Conservation (phyloP, 2,329 filamentous ascomycete genomes). For the Ophiocordyceps unilateralis region DNA sequence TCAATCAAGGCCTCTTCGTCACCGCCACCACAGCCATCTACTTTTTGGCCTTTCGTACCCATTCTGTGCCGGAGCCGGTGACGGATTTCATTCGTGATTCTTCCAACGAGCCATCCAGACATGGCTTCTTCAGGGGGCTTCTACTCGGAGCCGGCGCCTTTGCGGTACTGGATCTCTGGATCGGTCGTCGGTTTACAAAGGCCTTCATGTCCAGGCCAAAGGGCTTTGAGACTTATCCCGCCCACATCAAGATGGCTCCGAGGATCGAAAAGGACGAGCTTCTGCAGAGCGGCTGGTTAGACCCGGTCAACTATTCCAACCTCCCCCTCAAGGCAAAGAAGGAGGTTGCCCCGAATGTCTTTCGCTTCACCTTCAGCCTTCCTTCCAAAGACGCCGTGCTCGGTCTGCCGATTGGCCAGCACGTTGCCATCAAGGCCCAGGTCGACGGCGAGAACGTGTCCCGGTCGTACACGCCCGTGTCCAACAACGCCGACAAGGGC, state of each 20-base stretch:
- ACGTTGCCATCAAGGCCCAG: constrained; percentile 32
- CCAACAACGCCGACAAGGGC: constrained; percentile 31
- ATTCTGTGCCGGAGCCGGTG: no score
- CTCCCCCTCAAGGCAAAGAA: constrained; percentile 25
- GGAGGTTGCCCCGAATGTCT: constrained; percentile 24
- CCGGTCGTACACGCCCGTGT: constrained; percentile 36
- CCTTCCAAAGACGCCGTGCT: constrained; percentile 25
- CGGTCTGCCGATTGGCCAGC: constrained; percentile 39
- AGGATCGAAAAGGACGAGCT: constrained; percentile 20
- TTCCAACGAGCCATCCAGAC: constrained; percentile 5
- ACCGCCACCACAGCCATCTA: constrained; percentile 7
- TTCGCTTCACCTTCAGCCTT: constrained; percentile 28
- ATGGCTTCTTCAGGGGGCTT: constrained; percentile 20
- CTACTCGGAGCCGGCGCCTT: constrained; percentile 13
- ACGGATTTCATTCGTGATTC: no score
- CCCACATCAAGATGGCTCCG: constrained; percentile 22
- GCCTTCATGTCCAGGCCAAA: constrained; percentile 2
- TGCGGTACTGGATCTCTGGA: no score
- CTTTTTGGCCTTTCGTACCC: constrained; percentile 5
- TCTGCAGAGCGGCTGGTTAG: constrained; percentile 27
- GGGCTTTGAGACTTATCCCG: constrained; percentile 16
- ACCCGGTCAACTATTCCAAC: constrained; percentile 26
- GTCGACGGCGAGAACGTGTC: constrained; percentile 27
- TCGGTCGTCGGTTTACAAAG: no score
- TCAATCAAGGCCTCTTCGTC: constrained; percentile 6